phyloP scores from a whole-genome alignment of 768 basidiomycete species.

The Phylloporus rhodoxanthus region DNA sequence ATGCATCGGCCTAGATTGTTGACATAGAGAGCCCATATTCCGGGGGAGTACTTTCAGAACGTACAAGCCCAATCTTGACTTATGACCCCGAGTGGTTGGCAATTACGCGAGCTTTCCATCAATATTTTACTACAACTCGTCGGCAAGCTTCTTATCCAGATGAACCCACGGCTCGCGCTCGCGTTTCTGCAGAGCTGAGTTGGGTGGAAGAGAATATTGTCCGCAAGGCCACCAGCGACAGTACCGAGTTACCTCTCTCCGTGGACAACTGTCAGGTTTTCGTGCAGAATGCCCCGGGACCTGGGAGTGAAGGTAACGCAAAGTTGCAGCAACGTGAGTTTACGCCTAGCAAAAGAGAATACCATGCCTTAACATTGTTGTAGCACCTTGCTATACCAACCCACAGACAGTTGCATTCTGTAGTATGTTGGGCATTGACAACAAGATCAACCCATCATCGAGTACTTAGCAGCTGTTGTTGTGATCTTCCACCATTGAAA shows the following conservation, averaged over 20 bases:
- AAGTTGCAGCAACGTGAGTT: constrained; percentile 38
- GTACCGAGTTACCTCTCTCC: constrained; percentile 9
- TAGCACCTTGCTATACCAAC: constrained; percentile 77
- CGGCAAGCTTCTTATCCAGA: constrained; percentile 57
- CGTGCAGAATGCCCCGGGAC: constrained; percentile 56
- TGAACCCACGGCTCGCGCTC: constrained; percentile 39
- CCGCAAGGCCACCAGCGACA: constrained; percentile 6
- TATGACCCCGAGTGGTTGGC: constrained; percentile 95
- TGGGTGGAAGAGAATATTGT: constrained; percentile 66
- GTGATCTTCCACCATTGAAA: neutral
- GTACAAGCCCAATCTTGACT: constrained; percentile 38
- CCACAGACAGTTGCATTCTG: constrained; percentile 89
- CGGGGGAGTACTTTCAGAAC: constrained; percentile 5
- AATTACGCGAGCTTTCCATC: constrained; percentile 81
- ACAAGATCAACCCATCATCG: constrained; percentile 49
- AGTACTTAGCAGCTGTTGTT: neutral
- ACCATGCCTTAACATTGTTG: constrained; percentile 2
- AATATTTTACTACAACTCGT: constrained; percentile 56
- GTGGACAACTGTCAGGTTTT: constrained; percentile 64
- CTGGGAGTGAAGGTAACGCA: constrained; percentile 34
- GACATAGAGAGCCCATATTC: constrained; percentile 44
- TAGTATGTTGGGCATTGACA: constrained; percentile 68
- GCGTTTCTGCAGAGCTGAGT: constrained; percentile 52
- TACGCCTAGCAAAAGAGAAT: neutral
- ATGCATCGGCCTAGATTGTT: constrained; percentile 48